Evolutionary conservation across 805 yeast species (phyloP), one percentile per base, ranked within the genome.

Genomic region (Candida germanica): DNA sequence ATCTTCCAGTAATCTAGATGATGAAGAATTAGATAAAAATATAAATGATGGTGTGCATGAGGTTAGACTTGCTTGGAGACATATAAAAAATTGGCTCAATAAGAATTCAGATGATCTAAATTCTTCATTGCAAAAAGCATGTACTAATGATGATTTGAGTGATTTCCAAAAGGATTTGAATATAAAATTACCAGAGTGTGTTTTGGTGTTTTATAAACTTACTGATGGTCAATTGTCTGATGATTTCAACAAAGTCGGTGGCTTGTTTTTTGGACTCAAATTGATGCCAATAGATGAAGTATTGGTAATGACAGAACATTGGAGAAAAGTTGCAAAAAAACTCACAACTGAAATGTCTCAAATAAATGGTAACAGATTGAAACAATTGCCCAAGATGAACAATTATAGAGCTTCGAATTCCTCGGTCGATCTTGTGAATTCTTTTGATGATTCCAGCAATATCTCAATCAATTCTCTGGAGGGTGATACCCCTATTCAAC

Each of bases 201-300:
- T 93, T 6, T 70, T 84, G 35, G 95, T 88, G 28, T 84, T 91
- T 29, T 76, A 75, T 53, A 75, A 79, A 50, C 62, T 83, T 26
- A 96, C 93, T 47, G 98, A 93, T 53, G 98, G 98, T 35, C 98
- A 93, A 64, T 71, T 83, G 42, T 94, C 88, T 28, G 76, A 79
- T 38, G 80, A 87, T 43, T 73, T 79, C 3, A 79, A 86, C 42
- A 87, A 80, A 18, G 67, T 75, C 4, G 57, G 60, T 20, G 93
- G 98, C 7, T 62, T 93, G 37, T 56, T 93, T 25, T 91, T 80
- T 56, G 95, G 96, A 3, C 66, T 86, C 47, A 79, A 83, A 36
- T 68, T 93, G 41, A 71, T 93, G 75, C 82, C 86, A 15, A 61
- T 91, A 27, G 96, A 89, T 53, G 82, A 81, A 47, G 74, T 89